Conservation (phyloP, 2,329 filamentous ascomycete genomes). For the Trematosphaeria pertusa region DNA sequence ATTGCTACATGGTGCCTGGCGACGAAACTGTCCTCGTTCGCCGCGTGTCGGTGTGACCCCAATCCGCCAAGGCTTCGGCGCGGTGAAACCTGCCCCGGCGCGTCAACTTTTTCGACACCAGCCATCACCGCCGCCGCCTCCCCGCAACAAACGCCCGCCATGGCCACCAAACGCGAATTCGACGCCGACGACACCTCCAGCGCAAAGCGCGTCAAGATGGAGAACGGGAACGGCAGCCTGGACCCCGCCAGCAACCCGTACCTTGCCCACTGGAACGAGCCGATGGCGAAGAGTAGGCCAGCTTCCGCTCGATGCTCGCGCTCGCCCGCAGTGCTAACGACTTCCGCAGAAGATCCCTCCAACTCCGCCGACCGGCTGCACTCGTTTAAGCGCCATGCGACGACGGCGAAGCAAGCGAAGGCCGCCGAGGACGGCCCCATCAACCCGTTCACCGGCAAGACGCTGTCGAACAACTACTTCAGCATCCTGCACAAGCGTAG, state of each 20-base stretch:
- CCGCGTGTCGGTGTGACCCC: conserved; percentile 14
- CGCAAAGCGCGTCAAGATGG: conserved; percentile 58
- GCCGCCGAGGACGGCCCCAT: conserved; percentile 78
- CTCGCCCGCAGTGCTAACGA: conserved; percentile 6
- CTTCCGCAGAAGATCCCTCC: conserved; percentile 14
- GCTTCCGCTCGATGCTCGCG: background rate
- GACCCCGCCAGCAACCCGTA: conserved; percentile 79
- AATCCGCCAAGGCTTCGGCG: conserved; percentile 15
- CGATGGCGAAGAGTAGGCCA: conserved; percentile 39
- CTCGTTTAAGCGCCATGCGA: conserved; percentile 77
- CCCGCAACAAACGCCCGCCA: conserved; percentile 37
- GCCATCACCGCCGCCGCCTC: conserved; percentile 4
- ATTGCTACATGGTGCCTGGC: conserved; percentile 18
- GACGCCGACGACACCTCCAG: conserved; percentile 56
- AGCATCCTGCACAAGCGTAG: conserved; percentile 84
- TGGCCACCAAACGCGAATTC: conserved; percentile 65
- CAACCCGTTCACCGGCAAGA: conserved; percentile 84
- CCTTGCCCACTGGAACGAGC: conserved; percentile 82
- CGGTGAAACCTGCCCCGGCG: conserved; percentile 18
- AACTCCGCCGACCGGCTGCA: conserved; percentile 56
- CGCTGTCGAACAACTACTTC: conserved; percentile 85
- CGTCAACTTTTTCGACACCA: conserved; percentile 3
- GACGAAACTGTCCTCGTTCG: conserved; percentile 17
- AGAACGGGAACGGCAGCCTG: conserved; percentile 44
- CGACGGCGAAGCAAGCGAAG: conserved; percentile 76